Conservation (phyloP, 495 filamentous ascomycete genomes). For the Parachaetomium inaequale region DNA sequence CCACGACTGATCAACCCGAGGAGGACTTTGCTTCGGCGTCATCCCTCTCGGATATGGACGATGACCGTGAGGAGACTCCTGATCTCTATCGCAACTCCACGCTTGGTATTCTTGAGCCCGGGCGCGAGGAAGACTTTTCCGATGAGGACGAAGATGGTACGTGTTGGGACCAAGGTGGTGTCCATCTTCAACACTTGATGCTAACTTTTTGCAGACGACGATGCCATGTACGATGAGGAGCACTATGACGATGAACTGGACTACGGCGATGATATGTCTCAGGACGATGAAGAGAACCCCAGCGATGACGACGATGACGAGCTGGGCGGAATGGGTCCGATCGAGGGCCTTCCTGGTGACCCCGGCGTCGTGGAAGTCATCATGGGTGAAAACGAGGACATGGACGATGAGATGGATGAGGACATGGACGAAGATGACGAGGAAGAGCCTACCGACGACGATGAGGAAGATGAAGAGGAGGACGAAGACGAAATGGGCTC, state of each 20-base stretch:
- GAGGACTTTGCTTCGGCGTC: conserved; percentile 89
- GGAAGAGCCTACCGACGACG: conserved; percentile 48
- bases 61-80: conserved; percentile 91
- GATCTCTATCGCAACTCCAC: conserved; percentile 96
- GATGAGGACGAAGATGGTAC: conserved; percentile 63
- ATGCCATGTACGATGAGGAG: conserved; percentile 81
- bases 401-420: conserved; percentile 60
- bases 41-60: conserved; percentile 81
- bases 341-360: conserved; percentile 82
- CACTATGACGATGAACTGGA: conserved; percentile 84
- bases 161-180: not conserved
- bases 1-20: conserved; percentile 66
- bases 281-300: conserved; percentile 80
- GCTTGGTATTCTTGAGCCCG: conserved; percentile 88
- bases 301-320: conserved; percentile 93
- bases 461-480: conserved; percentile 52
- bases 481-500: conserved; percentile 50
- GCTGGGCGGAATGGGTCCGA: conserved; percentile 69
- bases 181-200: not conserved
- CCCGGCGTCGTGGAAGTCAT: conserved; percentile 76
- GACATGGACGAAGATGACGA: conserved; percentile 66
- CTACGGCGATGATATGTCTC: conserved; percentile 75
- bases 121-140: conserved; percentile 72
- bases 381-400: conserved; percentile 66
- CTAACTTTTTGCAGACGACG: conserved; percentile 50